Conservation (phyloP, 371 early-diverging fungal genomes). For the Mucor circinelloides region DNA sequence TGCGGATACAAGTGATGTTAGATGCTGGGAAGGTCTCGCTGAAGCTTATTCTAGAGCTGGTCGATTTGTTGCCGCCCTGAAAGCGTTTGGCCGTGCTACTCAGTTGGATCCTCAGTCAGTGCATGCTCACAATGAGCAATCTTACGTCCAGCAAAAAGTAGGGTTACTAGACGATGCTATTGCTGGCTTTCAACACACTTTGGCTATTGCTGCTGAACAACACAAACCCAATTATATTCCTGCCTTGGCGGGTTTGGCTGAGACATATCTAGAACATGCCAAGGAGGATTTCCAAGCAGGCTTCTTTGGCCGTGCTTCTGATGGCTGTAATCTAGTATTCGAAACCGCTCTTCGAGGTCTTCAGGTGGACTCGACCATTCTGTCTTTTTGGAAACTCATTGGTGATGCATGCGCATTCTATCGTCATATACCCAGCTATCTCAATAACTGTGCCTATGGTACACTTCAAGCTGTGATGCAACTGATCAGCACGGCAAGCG, state of each 20-base stretch:
- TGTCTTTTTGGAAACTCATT: slow-evolving; percentile 71
- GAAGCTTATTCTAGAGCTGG: slow-evolving; percentile 88
- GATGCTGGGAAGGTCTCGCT: slow-evolving; percentile 87
- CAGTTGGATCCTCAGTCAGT: slow-evolving; percentile 65
- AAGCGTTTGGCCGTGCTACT: slow-evolving; percentile 75
- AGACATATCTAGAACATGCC: slow-evolving; percentile 66
- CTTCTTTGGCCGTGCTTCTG: slow-evolving; percentile 72
- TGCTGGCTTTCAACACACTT: slow-evolving; percentile 50
- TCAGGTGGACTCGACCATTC: slow-evolving; percentile 35
- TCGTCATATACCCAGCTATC: slow-evolving; percentile 49
- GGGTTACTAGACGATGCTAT: slow-evolving; percentile 69
- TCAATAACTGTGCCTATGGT: slow-evolving; percentile 46
- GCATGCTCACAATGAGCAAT: slow-evolving; percentile 58
- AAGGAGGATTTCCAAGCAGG: slow-evolving; percentile 69
- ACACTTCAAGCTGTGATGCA: slow-evolving; percentile 37
- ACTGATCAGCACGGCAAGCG: slow-evolving; percentile 11
- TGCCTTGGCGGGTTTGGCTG: slow-evolving; percentile 64
- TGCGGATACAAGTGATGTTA: slow-evolving; percentile 62
- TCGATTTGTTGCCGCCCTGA: slow-evolving; percentile 79
- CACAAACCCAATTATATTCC: slow-evolving; percentile 49
- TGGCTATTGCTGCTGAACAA: slow-evolving; percentile 46
- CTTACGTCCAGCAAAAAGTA: slow-evolving; percentile 65
- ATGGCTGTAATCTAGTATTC: slow-evolving; percentile 58
- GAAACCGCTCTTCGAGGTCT: slow-evolving; percentile 33
- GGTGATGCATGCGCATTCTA: slow-evolving; percentile 68